These are phyloP conservation scores for Magnusiomyces tetraspermus DNA, from an alignment of 1,139 yeast species.

Conservation along the genomic window DNA sequence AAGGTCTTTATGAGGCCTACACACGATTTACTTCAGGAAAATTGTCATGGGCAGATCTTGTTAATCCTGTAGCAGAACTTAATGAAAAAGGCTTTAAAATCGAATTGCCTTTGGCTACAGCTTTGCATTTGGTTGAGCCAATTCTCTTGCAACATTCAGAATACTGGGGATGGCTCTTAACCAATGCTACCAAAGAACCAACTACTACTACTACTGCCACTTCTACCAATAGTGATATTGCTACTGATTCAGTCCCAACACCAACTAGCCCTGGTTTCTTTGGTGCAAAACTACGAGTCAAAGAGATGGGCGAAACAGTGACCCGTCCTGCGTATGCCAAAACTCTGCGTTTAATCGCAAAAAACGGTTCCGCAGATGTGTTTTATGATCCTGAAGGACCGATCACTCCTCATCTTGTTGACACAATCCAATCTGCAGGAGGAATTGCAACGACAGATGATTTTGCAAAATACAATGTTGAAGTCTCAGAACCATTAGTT, in stretches of 20 bases:
- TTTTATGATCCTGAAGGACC: conserved; percentile 80
- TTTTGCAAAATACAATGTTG: conserved; percentile 51
- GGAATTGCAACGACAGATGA: conserved; percentile 59
- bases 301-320: conserved; percentile 50
- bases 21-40: conserved; percentile 58
- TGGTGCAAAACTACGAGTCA: conserved; percentile 22
- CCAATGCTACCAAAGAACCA: conserved; percentile 30
- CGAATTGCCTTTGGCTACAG: conserved; percentile 39
- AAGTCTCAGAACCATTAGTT: conserved; percentile 47
- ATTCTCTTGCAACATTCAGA: conserved; percentile 14
- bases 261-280: background rate
- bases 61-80: conserved; percentile 65
- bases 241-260: background rate
- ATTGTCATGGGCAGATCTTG: conserved; percentile 60
- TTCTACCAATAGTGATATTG: background rate
- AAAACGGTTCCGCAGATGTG: conserved; percentile 61
- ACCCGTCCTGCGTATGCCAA: conserved; percentile 52
- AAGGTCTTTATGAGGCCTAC: conserved; percentile 61
- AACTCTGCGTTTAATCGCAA: conserved; percentile 59
- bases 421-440: conserved; percentile 39
- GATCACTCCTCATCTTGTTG: conserved; percentile 50
- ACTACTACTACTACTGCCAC: background rate
- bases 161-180: conserved; percentile 30
- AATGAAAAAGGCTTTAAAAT: conserved; percentile 62
- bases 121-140: conserved; percentile 23